phyloP scores from a whole-genome alignment of 805 yeast genomes.

The Spathaspora gorwiae region DNA sequence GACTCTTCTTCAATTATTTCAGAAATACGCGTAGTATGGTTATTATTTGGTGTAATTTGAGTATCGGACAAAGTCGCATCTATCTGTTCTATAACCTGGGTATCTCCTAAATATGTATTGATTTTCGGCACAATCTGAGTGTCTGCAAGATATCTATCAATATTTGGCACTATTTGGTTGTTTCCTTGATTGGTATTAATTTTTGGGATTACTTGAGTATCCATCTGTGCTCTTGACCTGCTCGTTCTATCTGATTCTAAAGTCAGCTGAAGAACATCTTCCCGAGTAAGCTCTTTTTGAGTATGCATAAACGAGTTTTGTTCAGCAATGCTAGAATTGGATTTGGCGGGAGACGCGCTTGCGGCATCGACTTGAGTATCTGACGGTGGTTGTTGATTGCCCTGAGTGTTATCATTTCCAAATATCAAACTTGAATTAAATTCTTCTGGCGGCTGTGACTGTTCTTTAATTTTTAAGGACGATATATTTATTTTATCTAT shows the following conservation, averaged over 20 bases:
- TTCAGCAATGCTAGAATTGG: too few relatives aligned
- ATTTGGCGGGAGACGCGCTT: too few relatives aligned
- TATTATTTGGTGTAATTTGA: slow-evolving; percentile 5
- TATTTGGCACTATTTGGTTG: not conserved
- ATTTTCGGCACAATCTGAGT: not conserved
- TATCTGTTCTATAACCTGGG: slow-evolving; percentile 10
- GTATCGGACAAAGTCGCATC: slow-evolving; percentile 6
- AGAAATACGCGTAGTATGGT: not conserved
- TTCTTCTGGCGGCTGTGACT: not conserved
- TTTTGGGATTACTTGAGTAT: not conserved
- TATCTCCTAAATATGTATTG: slow-evolving; percentile 6
- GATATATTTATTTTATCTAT: not conserved
- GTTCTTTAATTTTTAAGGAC: not conserved
- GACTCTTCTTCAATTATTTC: not conserved
- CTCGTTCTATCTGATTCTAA: too few relatives aligned
- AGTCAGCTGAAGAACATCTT: too few relatives aligned
- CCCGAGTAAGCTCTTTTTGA: too few relatives aligned
- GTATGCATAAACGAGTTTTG: too few relatives aligned
- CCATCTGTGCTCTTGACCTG: too few relatives aligned
- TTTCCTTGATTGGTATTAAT: not conserved
- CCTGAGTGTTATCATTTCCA: slow-evolving; percentile 15
- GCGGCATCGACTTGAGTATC: too few relatives aligned
- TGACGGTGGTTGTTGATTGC: too few relatives aligned
- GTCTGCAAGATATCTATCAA: not conserved
- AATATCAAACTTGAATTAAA: slow-evolving; percentile 27